Evolutionary conservation across 225 moss, liverwort and hornwort genomes (phyloP).

Genomic region (Climacium dendroides): DNA sequence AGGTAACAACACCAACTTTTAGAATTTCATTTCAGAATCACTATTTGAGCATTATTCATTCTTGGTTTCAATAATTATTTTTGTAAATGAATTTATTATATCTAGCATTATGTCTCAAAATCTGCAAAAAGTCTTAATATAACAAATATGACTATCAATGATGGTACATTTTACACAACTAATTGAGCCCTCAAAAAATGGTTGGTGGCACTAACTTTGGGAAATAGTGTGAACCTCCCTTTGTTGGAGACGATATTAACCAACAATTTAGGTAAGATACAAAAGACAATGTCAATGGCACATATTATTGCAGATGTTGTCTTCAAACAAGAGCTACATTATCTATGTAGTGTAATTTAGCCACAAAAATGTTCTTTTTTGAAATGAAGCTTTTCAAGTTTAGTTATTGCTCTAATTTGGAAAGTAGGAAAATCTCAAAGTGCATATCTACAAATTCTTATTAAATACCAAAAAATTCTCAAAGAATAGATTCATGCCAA

Average conservation of each 20-base stretch:
- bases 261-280: neutral
- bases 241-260: neutral
- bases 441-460: neutral
- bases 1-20: too few relatives aligned
- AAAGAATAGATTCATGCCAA: accelerated
- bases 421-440: neutral
- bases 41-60: too few relatives aligned
- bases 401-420: accelerated
- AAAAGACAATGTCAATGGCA: neutral
- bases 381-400: neutral
- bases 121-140: too few relatives aligned
- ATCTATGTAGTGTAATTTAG: neutral
- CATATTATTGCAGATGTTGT: accelerated
- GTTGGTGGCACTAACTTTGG: accelerated
- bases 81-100: too few relatives aligned
- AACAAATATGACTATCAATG: too few relatives aligned
- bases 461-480: neutral
- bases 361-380: too few relatives aligned
- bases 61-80: too few relatives aligned
- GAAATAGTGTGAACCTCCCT: accelerated
- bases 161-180: neutral
- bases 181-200: neutral
- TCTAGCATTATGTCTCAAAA: too few relatives aligned
- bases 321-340: accelerated
- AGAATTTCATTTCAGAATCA: too few relatives aligned